phyloP scores from a whole-genome alignment of 2,329 filamentous ascomycete species.

The Aspergillus udagawae region DNA sequence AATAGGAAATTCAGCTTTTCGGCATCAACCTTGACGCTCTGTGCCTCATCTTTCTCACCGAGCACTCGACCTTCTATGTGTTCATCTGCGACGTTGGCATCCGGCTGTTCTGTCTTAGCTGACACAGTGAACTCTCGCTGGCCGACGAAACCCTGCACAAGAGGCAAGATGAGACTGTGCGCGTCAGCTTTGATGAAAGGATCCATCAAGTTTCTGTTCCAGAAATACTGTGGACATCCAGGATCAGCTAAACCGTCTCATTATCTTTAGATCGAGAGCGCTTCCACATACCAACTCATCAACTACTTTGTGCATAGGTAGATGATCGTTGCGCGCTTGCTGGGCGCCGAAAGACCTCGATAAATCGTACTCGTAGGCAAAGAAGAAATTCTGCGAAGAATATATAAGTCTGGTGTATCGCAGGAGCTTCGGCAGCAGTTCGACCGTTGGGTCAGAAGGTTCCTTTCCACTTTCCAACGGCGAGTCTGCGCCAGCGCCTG shows the following conservation, averaged over 20 bases:
- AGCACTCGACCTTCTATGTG: conserved; percentile 25
- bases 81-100: conserved; percentile 12
- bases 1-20: conserved; percentile 60
- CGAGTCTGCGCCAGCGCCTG: conserved; percentile 3
- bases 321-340: conserved; percentile 39
- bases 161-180: conserved; percentile 67
- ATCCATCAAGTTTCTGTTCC: conserved; percentile 74
- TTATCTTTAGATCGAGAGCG: background rate
- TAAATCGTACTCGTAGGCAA: conserved; percentile 90
- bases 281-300: conserved; percentile 57
- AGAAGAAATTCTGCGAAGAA: conserved; percentile 83
- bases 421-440: conserved; percentile 76
- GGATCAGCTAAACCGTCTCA: background rate
- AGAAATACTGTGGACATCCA: conserved; percentile 63
- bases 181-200: conserved; percentile 73
- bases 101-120: conserved; percentile 15
- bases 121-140: conserved; percentile 77
- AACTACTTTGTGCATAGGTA: conserved; percentile 67
- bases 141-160: conserved; percentile 93
- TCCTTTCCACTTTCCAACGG: conserved; percentile 5
- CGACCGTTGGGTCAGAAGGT: conserved; percentile 43
- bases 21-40: conserved; percentile 21
- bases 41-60: conserved; percentile 42
- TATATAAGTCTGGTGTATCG: conserved; percentile 82
- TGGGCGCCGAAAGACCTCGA: conserved; percentile 59